Evolutionary conservation across 2,329 filamentous ascomycete genomes (phyloP), one percentile per base, ranked within the genome.

Genomic region (Seiridium cupressi): DNA sequence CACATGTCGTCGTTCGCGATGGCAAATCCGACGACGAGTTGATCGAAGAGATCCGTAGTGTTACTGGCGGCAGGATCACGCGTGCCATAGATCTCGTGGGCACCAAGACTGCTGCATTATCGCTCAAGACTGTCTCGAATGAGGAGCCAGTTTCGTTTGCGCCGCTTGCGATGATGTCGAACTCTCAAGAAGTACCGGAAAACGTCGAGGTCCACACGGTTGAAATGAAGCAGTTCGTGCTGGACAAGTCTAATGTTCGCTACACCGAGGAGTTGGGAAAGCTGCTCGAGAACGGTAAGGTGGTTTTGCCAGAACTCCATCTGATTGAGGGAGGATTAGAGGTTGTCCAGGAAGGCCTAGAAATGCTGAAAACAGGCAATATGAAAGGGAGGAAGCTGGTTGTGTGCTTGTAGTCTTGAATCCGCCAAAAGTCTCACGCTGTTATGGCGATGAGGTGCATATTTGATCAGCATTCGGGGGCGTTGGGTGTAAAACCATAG

Each of bases 191-290:
- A 5, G 59, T 73, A 5, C 70, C 72, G 2, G 62, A 63, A 6
- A 73, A 75, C 46, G 68, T 74, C 3, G 60, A 55, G 4, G 68
- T 74, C 10, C 67, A 73, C 58, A 74, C 70, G 3, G 72, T 77
- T 7, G 75, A 76, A 68, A 77, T 77, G 73, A 76, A 76, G 62
- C 66, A 69, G 56, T 77, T 77, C 58, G 72, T 76, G 1, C 62
- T 76, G 18, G 68, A 76, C 54, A 63, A 67, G 49, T 62, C 57
- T 3, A 69, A 66, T 32, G 63, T 63, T 31, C 60, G 64, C 3
- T 76, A 73, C 56, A 70, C 70, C 2, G 58, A 64, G 55, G 67
- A 68, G 47, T 64, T 77, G 26, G 75, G 75, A 54, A 62, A 61
- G 34, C 60, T 76, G 36, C 61, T 76, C 4, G 70, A 69, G 40